These are phyloP conservation scores for Solanum appendiculatum DNA, from an alignment of 257 asterid species.

Conservation along the genomic window DNA sequence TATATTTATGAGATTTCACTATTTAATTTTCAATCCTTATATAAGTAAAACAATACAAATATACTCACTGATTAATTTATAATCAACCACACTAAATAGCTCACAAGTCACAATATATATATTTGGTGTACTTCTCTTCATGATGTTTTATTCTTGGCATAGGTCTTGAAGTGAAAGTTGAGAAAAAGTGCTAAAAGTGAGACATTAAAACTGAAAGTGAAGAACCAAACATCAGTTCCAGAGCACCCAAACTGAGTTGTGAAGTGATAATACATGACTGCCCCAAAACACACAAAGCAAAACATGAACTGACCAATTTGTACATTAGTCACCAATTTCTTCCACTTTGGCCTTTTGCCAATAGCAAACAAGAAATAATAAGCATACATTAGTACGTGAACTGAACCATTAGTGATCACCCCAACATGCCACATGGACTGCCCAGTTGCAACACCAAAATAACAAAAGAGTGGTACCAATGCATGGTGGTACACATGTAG, in stretches of 20 bases:
- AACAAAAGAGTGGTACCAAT: slow-evolving; percentile 60
- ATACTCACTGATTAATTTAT: background rate
- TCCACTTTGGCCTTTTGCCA: slow-evolving; percentile 71
- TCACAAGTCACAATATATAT: background rate
- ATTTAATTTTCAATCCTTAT: background rate
- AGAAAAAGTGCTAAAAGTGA: slow-evolving; percentile 61
- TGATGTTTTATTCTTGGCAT: slow-evolving; percentile 16
- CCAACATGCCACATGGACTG: slow-evolving; percentile 79
- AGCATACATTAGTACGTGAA: slow-evolving; percentile 78
- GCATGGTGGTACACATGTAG: slow-evolving; percentile 95
- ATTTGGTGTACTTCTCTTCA: background rate
- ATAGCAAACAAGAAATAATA: slow-evolving; percentile 53
- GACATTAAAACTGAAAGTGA: slow-evolving; percentile 56
- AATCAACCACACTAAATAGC: background rate
- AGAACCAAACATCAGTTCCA: slow-evolving; percentile 67
- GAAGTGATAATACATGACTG: slow-evolving; percentile 60
- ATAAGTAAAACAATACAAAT: background rate
- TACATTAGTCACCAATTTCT: slow-evolving; percentile 58
- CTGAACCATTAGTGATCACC: slow-evolving; percentile 60
- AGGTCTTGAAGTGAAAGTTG: slow-evolving; percentile 57
- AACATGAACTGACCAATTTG: slow-evolving; percentile 73
- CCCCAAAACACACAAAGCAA: slow-evolving; percentile 46
- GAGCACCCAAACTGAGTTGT: slow-evolving; percentile 50
- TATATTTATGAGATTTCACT: background rate
- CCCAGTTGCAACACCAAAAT: slow-evolving; percentile 32